phyloP scores from a whole-genome alignment of 192 early-diverging fungal genomes.

The Coemansia sp. region DNA sequence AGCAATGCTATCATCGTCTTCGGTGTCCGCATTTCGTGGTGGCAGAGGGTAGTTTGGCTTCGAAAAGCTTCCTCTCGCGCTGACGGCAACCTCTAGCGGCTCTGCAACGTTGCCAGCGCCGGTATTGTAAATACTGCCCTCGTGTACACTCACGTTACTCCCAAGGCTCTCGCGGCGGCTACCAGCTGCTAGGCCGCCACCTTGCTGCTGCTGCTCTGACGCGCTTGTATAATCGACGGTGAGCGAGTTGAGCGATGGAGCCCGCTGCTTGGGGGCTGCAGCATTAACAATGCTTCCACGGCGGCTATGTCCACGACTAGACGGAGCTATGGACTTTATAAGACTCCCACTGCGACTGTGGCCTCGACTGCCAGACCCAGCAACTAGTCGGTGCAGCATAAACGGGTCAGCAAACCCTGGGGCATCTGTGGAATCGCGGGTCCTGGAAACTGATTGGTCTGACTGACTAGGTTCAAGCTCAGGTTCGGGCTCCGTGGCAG shows the following conservation, averaged over 20 bases:
- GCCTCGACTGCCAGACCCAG: constrained; percentile 18
- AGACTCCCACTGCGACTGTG: constrained; percentile 36
- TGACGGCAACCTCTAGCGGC: constrained; percentile 36
- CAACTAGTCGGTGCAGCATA: constrained; percentile 12
- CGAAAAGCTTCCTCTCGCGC: constrained; percentile 42
- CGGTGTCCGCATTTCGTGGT: constrained; percentile 4
- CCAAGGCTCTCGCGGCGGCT: constrained; percentile 36
- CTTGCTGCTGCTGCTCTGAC: not conserved
- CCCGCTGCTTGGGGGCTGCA: constrained; percentile 9
- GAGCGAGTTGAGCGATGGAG: not conserved
- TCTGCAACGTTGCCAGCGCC: constrained; percentile 27
- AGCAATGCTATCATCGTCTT: constrained; percentile 42
- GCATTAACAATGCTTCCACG: constrained; percentile 39
- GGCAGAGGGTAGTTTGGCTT: constrained; percentile 18
- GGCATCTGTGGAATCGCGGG: not conserved
- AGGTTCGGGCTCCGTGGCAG: not conserved
- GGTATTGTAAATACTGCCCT: constrained; percentile 29
- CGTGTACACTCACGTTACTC: constrained; percentile 35
- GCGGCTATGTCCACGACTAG: constrained; percentile 41
- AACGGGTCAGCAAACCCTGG: constrained; percentile 15
- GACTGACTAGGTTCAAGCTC: not conserved
- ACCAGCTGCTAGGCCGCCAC: not conserved
- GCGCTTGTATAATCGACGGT: not conserved
- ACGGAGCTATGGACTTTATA: constrained; percentile 16
- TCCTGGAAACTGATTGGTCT: not conserved